Evolutionary conservation across 176 grass and related monocot genomes (phyloP), one percentile per base, ranked within the genome.

Genomic region (Oryza glumipatula): DNA sequence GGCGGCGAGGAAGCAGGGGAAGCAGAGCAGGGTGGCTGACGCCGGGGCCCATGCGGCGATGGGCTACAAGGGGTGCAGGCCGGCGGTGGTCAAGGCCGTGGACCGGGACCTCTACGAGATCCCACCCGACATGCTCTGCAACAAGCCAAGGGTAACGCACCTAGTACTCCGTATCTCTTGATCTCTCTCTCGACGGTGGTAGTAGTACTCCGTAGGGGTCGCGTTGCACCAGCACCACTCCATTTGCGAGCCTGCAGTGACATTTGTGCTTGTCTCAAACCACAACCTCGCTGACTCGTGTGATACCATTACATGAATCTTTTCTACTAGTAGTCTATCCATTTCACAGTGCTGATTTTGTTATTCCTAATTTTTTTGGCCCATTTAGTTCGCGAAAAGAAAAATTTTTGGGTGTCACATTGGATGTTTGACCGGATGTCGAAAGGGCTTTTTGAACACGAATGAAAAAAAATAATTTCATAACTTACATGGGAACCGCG

Each of bases 31-130:
- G 13, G 87, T 63, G 32, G 64, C 82, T 2, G 77, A 76, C 66
- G 72, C 64, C 2, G 35, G 63, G 47, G 35, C 15, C 52, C 48
- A 24, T 26, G 26, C 49, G 43, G 0, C 54, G 52, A 38, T 30
- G 0, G 9, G 48, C 3, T 15, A 13, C 15, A 22, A 54, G 58
- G 61, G 36, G 9, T 52, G 45, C 74, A 49, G 67, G 49, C 46
- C 13, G 32, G 52, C 17, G 52, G 52, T 56, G 17, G 83, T 78
- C 43, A 90, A 73, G 8, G 67, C 88, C 15, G 46, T 86, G 6
- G 88, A 90, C 79, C 17, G 72, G 19, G 83, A 90, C 73, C 83
- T 90, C 67, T 90, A 90, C 79, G 79, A 73, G 24, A 73, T 86
- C 35, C 83, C 88, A 0, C 88, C 73, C 5, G 88, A 90, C 79